Evolutionary conservation across 306 rosid species (phyloP), one percentile per base, ranked within the genome.

Genomic region (Parietaria judaica): DNA sequence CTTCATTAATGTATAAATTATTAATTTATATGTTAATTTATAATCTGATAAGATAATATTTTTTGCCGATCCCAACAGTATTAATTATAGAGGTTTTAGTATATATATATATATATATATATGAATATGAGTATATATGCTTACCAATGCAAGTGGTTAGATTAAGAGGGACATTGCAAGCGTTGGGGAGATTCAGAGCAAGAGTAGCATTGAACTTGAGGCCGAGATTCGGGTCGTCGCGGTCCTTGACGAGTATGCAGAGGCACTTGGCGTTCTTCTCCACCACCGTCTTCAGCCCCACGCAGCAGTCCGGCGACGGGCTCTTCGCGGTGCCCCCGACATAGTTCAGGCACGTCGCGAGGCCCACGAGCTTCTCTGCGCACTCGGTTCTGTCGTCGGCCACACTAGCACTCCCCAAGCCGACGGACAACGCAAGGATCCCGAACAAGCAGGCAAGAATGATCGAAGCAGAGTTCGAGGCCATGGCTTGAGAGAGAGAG

Each of bases 361-460:
- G 36, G 34, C 35, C 63, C 4, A 59, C 51, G 10, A 59, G 48
- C 45, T 59, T 59, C 14, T 59, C 34, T 1, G 34, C 50, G 23
- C 63, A 59, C 51, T 59, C 63, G 16, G 63, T 50, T 17, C 16
- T 59, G 13, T 59, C 63, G 36, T 59, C 50, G 11, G 39, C 63
- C 3, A 59, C 7, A 15, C 9, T 44, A 8, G 63, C 14, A 3
- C 63, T 59, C 16, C 63, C 63, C 6, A 36, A 11, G 23, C 50
- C 63, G 1, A 59, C 48, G 3, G 43, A 59, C 39, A 48, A 35
- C 71, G 80, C 11, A 44, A 74, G 59, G 14, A 70, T 11, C 12
- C 75, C n/a, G 11, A 77, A 13, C n/a, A 65, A 34, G 41, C 45
- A 51, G 4, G 67, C 54, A 39, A 77, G 23, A 16, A 68, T 14